Evolutionary conservation across 768 basidiomycete species (phyloP), one percentile per base, ranked within the genome.

Genomic region (Boletus edulis): DNA sequence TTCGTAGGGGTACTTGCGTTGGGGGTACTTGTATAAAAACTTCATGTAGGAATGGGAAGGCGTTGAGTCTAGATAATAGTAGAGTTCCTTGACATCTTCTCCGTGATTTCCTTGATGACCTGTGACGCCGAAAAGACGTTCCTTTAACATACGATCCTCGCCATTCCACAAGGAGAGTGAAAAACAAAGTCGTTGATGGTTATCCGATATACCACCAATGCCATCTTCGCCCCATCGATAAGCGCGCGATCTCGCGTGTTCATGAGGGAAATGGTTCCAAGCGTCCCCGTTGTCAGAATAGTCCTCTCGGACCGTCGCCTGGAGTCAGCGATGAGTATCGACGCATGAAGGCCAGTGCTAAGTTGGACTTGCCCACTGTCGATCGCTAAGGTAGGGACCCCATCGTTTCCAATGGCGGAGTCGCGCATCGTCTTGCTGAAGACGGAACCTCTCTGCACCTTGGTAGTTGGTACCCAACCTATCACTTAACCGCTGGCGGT

Each of bases 41-140:
- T 99, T 99, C 97, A 99, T 98, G 81, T 98, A 99, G 7, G 95
- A 97, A 66, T 99, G 97, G 2, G 97, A 98, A 37, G 97, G 97
- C 1, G 97, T 98, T 37, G 93, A 96, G 71, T 98, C 97, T 57
- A 99, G 83, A 72, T 99, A 99, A 70, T 96, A 99, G 72, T 99
- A 99, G 29, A 98, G 76, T 68, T 99, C 97, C 73, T 98, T 98
- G 76, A 96, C 94, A 67, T 99, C 97, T 73, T 99, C 97, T 59
- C 97, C 97, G 71, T 99, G 97, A 69, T 99, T 99, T 44, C 97
- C 96, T 76, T 99, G 89, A 66, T 94, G 91, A 8, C 94, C 94
- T 40, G 96, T 98, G 51, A 96, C 87, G 57, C 97, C 97, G 66
- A 94, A 99, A 51, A 98, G 76, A 46, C 97, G 85, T 73, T 99